Percentiles rank a stretch among this genome's conserved stretches.
phyloP scores from a whole-genome alignment of 768 basidiomycete species.

The Terana coerulea region DNA sequence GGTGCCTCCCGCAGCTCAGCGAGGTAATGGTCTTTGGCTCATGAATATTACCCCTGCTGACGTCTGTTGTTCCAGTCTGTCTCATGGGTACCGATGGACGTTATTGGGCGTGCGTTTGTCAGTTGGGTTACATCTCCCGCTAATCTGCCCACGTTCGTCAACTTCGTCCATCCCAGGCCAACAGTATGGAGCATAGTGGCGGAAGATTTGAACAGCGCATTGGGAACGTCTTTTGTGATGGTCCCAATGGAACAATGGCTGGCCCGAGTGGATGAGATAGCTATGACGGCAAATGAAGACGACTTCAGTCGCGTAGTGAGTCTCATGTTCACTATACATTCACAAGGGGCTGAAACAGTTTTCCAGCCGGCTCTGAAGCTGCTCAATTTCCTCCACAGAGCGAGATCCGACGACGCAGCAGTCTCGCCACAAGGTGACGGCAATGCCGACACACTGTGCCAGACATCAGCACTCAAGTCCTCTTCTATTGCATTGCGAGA shows the following conservation, averaged over 20 bases:
- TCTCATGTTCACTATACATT: not conserved
- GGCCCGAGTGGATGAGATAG: not conserved
- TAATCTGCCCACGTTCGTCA: constrained; percentile 3
- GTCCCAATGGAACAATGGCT: constrained; percentile 7
- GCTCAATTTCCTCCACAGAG: constrained; percentile 7
- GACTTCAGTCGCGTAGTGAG: constrained; percentile 2
- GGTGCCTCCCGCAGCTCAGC: constrained; percentile 9
- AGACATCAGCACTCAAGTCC: not conserved
- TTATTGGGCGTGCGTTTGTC: not conserved
- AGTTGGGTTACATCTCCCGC: not conserved
- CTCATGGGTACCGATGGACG: constrained; percentile 12
- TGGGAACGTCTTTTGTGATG: not conserved
- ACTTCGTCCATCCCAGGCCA: constrained; percentile 8
- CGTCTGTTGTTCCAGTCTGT: not conserved
- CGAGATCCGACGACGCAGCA: not conserved
- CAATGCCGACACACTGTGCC: not conserved
- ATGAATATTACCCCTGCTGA: not conserved
- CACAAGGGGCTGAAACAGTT: not conserved
- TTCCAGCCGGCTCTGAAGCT: constrained; percentile 5
- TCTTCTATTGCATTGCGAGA: constrained; percentile 2
- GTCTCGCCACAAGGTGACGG: not conserved
- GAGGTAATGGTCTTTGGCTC: too few relatives aligned
- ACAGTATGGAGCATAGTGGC: not conserved
- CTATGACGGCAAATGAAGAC: not conserved
- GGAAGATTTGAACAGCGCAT: not conserved